Evolutionary conservation across 148 eudicot genomes (phyloP), one percentile per base, ranked within the genome.

Genomic region (Vaccinium corymbosum): DNA sequence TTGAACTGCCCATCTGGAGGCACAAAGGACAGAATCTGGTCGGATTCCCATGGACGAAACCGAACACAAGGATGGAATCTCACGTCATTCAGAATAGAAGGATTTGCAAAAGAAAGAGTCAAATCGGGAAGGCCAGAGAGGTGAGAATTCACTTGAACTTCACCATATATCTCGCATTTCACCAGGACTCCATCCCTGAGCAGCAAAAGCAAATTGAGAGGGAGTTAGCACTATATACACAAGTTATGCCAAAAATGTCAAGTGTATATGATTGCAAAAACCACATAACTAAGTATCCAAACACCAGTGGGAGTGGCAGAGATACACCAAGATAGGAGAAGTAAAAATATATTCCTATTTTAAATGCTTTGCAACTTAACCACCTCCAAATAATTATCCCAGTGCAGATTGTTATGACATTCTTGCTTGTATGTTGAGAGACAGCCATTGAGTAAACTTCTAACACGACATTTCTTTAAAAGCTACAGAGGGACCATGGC

Each of bases 1-100:
- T 97, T 97, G 86, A 97, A 97, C 56, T 90, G 87, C 86, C 99
- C 98, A 89, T 97, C 98, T 61, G 99, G 98, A 82, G 99, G 99
- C 71, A 94, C 97, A 88, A 97, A 97, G 12, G 99, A 97, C 76
- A 97, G 86, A 79, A 93, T 84, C 85, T 97, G 98, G 80, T 89
- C 79, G 0, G 98, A 90, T 85, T 97, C 99, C 98, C 98, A 97
- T 27, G 99, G 98, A 82, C 95, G 93, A 81, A 93, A 95, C 79
- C 99, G 92, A 72, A 97, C 95, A 89, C 97, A 93, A 73, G 99
- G 99, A 90, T 97, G 99, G 76, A 97, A 97, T 85, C 94, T 90
- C 85, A 97, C 94, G 76, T 97, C 99, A 85, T 97, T 89, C 70
- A 97, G 84, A 72, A 94, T 88, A 78, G 94, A 85, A 70, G 98